phyloP scores from a whole-genome alignment of 1,284 basidiomycete genomes.

The Ceratobasidium sp. region DNA sequence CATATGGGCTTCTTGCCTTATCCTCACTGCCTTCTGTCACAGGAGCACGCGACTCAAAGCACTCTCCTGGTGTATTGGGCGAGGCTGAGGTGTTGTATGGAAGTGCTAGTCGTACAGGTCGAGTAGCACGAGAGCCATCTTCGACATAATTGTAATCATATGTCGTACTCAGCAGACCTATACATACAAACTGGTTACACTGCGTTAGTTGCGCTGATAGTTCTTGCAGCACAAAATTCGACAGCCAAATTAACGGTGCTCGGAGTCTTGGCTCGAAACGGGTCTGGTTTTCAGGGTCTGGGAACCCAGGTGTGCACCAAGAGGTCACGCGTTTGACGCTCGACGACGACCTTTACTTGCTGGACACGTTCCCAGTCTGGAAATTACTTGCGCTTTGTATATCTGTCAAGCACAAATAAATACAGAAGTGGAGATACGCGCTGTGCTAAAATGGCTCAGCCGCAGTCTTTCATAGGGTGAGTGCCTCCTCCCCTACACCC shows the following conservation, averaged over 20 bases:
- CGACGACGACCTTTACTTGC: constrained; percentile 25
- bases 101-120: constrained; percentile 29
- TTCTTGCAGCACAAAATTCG: background rate
- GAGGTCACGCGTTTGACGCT: constrained; percentile 32
- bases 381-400: background rate
- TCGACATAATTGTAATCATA: constrained; percentile 8
- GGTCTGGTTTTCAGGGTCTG: constrained; percentile 36
- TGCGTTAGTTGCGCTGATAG: no score
- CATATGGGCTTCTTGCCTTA: constrained; percentile 48
- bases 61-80: constrained; percentile 65
- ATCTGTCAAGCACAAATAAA: background rate
- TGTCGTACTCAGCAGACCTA: constrained; percentile 5
- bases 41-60: constrained; percentile 55
- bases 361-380: background rate
- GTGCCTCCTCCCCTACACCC: constrained; percentile 15
- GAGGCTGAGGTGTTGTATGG: constrained; percentile 73
- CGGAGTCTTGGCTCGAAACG: constrained; percentile 22
- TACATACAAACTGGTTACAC: no score
- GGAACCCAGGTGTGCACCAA: background rate
- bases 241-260: constrained; percentile 12
- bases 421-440: constrained; percentile 8
- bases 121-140: background rate
- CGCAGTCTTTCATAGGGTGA: constrained; percentile 44
- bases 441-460: constrained; percentile 27
- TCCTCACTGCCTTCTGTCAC: constrained; percentile 60